Conservation (phyloP, 176 grass and related monocot genomes). For the Elymus sibiricus region DNA sequence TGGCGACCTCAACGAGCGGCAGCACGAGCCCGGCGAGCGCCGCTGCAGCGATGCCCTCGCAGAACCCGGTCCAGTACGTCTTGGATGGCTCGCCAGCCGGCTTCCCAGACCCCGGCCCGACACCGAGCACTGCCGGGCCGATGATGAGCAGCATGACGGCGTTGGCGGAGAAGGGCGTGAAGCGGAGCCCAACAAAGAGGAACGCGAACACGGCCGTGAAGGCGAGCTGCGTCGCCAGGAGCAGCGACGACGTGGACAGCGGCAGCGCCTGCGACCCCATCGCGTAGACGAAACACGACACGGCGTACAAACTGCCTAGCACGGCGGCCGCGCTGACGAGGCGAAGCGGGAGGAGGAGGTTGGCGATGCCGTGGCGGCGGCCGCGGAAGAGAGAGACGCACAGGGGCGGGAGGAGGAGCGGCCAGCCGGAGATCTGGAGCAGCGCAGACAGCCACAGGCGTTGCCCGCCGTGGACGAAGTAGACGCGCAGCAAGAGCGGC, state of each 20-base stretch:
- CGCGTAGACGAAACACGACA: constrained; percentile 49
- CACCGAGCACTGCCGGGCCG: constrained; percentile 55
- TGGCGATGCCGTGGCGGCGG: not conserved
- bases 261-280: constrained; percentile 59
- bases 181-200: constrained; percentile 46
- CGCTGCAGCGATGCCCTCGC: constrained; percentile 41
- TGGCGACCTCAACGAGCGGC: constrained; percentile 60
- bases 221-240: constrained; percentile 66
- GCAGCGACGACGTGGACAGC: constrained; percentile 66
- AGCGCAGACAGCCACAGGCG: constrained; percentile 53
- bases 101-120: constrained; percentile 34
- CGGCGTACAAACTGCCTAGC: constrained; percentile 39
- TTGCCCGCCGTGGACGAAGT: constrained; percentile 60
- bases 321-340: constrained; percentile 26
- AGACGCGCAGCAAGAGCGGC: constrained; percentile 59
- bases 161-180: constrained; percentile 73
- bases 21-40: constrained; percentile 55
- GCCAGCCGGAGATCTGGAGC: constrained; percentile 61
- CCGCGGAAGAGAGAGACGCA: constrained; percentile 21
- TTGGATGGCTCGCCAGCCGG: constrained; percentile 27
- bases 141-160: constrained; percentile 66
- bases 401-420: constrained; percentile 50
- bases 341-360: constrained; percentile 32
- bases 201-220: constrained; percentile 77
- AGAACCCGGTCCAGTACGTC: constrained; percentile 61